Base-by-base conservation (phyloP, 2,329 filamentous ascomycete species). In the Amesomyces nigricolor region DNA sequence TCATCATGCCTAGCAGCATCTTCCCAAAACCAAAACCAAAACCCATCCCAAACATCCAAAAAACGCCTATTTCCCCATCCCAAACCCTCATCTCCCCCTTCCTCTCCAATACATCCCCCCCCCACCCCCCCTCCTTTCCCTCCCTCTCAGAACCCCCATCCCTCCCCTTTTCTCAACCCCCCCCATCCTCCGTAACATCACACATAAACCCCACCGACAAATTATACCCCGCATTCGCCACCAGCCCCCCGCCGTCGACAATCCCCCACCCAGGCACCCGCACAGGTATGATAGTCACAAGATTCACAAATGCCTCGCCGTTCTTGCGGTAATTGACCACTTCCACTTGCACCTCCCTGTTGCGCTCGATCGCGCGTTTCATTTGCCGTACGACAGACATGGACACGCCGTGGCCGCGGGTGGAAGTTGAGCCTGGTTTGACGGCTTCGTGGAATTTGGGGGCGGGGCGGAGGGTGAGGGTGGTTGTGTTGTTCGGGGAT, bases 201-300 rank as follows among this genome's bases (percentile, higher is more conserved):
- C 55, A 57, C 67, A 91, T 83, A 65, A 95, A 91, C 3, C 90
- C 90, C 26, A 95, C 85, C 49, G 86, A 89, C 66, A 88, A 91
- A 58, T 83, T 84, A 58, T 82, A 81, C 10, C 40, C 88, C 82
- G 78, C 35, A 49, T 16, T 19, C 29, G 16, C 16, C 42, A 2
- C 16, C 19, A 14, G 29, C 40, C 40, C 17, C 29, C 29, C 11
- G 3, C 22, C 22, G 22, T 26, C 22, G 22, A 26, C 22, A 26
- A 26, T 26, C 22, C 22, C 22, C 22, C 2, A 17, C 11, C 40
- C 39, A 14, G 11, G n/a, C 5, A 84, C 87, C 2, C 75, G 73
- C 35, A 95, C 82, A 0, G 90, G 90, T 51, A 95, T 88, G 76
- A 95, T 89, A n/a, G 87, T 89, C 51, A 95, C 75, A 11, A 91